These are phyloP conservation scores for Ophiocordyceps camponoti-saundersi DNA, from an alignment of 2,329 filamentous ascomycete species.

Conservation along the genomic window DNA sequence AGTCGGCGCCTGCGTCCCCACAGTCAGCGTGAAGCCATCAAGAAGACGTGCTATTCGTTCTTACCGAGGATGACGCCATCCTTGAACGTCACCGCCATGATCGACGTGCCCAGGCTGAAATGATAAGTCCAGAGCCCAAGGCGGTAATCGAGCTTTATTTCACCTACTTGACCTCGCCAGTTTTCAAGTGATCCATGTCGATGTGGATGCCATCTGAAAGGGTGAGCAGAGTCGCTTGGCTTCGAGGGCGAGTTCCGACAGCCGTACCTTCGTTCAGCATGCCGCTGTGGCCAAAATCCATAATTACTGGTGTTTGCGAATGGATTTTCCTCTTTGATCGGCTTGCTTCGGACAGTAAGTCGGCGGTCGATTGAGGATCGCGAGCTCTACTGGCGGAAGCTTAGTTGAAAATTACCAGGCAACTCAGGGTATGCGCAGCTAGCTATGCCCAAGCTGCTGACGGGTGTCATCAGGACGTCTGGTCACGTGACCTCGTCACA, in stretches of 20 bases:
- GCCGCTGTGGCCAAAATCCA: constrained; percentile 49
- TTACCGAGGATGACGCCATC: constrained; percentile 85
- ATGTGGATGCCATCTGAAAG: constrained; percentile 88
- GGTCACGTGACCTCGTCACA: constrained; percentile 2
- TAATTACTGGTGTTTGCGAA: constrained; percentile 11
- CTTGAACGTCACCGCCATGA: constrained; percentile 99
- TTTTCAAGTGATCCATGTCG: constrained; percentile 98
- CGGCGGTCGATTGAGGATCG: neutral
- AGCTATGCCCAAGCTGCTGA: constrained; percentile 11
- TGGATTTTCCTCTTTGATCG: neutral
- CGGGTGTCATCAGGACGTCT: neutral
- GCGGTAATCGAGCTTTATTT: neutral
- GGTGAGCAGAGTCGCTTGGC: constrained; percentile 1
- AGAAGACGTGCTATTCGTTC: constrained; percentile 7
- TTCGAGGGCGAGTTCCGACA: neutral
- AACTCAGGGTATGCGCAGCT: constrained; percentile 27
- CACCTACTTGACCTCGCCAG: constrained; percentile 91
- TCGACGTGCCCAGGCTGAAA: constrained; percentile 80
- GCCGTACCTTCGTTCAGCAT: constrained; percentile 44
- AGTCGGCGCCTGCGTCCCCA: constrained; percentile 61
- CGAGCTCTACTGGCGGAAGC: neutral
- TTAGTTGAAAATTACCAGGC: constrained; percentile 18
- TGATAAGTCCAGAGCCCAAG: constrained; percentile 5
- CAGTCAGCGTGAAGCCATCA: neutral
- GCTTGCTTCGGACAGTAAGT: neutral